Evolutionary conservation across 176 grass and related monocot species (phyloP), one percentile per base, ranked within the genome.

Genomic region (Ensete glaucum): DNA sequence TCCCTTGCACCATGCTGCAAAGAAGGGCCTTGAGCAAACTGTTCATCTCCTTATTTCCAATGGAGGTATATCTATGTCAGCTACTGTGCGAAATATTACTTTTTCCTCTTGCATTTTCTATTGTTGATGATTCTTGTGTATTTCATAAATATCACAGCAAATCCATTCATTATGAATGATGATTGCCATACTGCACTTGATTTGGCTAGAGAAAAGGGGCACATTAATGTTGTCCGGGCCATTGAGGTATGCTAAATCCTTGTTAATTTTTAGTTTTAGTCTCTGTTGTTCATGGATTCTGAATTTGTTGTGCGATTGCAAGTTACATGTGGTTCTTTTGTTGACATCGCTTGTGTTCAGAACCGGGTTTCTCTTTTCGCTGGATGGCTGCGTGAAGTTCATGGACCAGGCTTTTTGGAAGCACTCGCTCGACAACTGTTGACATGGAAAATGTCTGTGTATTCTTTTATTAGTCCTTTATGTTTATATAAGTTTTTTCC

Each of bases 1-100:
- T 51, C 84, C 95, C 80, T 81, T 99, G 83, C 95, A 99, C 81
- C 95, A 91, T 94, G 95, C 95, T 89, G 88, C 90, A 24, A 99
- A 99, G 76, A 94, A 86, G 79, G 90, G 90, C 1, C 82, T 87
- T 57, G 90, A 89, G 72, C 84, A 70, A 77, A 91, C 86, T 81
- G 86, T 89, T 52, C 84, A 91, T 85, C 84, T 94, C 64, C 86
- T 99, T 80, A 82, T 99, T 25, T 89, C 90, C 19, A 75, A 85
- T 87, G 88, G 90, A 94, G 95, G 95, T 99, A 80, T 23, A 34
- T 52, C 14, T 56, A 13, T 52, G 60, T 72, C 54, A 77, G 50
- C 13, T 54, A 20, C 53, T 25, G 50, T 54, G 23, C 22, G 69
- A 59, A 12, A 16, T 21, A 52, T 52, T 65, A 69, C 10, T 26